Conservation (phyloP, 2,329 filamentous ascomycete species). For the Fusarium papillatum region DNA sequence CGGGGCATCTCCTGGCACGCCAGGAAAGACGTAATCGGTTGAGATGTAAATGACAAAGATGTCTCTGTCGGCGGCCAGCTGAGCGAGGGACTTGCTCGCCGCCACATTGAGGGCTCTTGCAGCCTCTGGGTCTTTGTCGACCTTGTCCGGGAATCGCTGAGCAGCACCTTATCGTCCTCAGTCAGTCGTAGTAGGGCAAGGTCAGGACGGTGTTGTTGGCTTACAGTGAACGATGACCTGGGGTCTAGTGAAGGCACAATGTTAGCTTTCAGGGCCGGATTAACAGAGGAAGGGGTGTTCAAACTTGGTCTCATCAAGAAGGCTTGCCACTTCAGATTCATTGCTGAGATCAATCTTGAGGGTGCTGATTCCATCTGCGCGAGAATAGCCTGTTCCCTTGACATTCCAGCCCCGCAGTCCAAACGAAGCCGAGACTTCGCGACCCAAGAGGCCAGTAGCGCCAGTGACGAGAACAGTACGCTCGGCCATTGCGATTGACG, state of each 20-base stretch:
- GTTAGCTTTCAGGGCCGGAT: not conserved
- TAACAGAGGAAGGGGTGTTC: not conserved
- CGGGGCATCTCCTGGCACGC: constrained; percentile 83
- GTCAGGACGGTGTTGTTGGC: constrained; percentile 40
- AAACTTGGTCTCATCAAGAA: constrained; percentile 69
- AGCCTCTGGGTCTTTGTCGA: constrained; percentile 82
- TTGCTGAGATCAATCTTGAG: constrained; percentile 70
- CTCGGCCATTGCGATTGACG: constrained; percentile 19
- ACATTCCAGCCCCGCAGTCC: constrained; percentile 72
- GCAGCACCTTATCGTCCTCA: constrained; percentile 72
- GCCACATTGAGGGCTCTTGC: constrained; percentile 82
- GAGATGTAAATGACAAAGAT: constrained; percentile 83
- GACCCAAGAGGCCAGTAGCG: constrained; percentile 86
- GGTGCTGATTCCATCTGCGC: constrained; percentile 78
- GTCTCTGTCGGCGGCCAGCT: constrained; percentile 71
- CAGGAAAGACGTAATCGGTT: constrained; percentile 86
- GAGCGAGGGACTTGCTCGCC: constrained; percentile 76
- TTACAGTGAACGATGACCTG: constrained; percentile 86
- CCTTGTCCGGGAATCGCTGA: constrained; percentile 89
- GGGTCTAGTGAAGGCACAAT: constrained; percentile 65
- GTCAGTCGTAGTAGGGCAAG: constrained; percentile 27
- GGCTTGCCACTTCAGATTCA: constrained; percentile 59
- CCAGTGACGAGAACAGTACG: constrained; percentile 82
- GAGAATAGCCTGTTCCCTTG: constrained; percentile 80
- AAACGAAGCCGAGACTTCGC: constrained; percentile 82